Evolutionary conservation across 805 yeast genomes (phyloP), one percentile per base, ranked within the genome.

Genomic region (Nakazawaea wickerhamii): DNA sequence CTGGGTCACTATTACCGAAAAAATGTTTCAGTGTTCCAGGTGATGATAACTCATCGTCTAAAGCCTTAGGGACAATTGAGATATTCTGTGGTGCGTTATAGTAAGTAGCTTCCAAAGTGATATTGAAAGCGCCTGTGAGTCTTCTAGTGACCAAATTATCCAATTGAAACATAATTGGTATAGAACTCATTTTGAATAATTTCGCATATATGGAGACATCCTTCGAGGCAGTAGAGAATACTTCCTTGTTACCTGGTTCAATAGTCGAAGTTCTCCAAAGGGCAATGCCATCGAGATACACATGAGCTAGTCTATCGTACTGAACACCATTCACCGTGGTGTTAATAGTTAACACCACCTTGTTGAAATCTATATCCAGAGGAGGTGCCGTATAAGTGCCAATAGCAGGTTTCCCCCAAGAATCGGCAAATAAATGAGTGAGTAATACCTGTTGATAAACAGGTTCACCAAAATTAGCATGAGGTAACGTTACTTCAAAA

Each of bases 211-310:
- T 57, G 2, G 89, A 70, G 1, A 85, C 71, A 55, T 88, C 95
- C 55, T 84, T 86, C 23, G 71, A 64, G 42, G 71, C 62, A 4
- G 59, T 53, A 20, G 84, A 75, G 49, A 67, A 73, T 8, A 73
- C 71, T 2, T 62, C 50, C 11, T 54, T 55, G 52, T 81, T 60
- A 44, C 73, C 73, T 1, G 95, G 95, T 60, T 87, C 95, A 13
- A 84, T 79, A 2, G 95, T 88, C 2, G 91, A 81, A 1, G 87
- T 79, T 60, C 95, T 74, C 95, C 95, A 87, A 30, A 87, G 64
- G 48, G 84, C 84, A 13, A 71, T 66, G 25, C 80, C 85, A 44
- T 70, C 69, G 25, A 84, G 59, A 51, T 72, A 81, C 36, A 85
- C 65, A 56, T 81, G 82, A 14, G 79, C 79, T 49, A 81, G 61